Conservation (phyloP, 164 flowering plant genomes). For the Stephania cephalantha region DNA sequence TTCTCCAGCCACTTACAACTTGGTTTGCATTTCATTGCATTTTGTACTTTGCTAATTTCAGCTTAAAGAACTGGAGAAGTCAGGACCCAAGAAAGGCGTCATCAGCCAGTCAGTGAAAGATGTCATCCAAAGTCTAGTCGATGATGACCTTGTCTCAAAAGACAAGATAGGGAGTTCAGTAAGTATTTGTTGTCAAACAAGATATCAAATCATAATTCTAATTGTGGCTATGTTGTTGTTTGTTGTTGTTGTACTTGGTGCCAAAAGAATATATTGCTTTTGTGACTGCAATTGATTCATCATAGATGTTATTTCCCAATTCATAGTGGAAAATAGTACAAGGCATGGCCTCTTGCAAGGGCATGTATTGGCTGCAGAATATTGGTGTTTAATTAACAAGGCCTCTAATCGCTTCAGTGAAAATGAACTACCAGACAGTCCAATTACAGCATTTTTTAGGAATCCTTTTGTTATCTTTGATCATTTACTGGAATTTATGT, state of each 20-base stretch:
- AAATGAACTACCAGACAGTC: background rate
- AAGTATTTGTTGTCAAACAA: constrained; percentile 24
- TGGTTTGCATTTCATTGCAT: background rate
- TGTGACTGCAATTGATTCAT: background rate
- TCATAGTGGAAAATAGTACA: background rate
- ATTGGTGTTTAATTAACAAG: background rate
- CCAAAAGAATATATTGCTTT: background rate
- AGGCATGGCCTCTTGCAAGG: background rate
- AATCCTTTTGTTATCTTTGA: background rate
- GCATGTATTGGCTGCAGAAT: background rate
- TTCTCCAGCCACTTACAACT: background rate
- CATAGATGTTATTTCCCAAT: background rate
- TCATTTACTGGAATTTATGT: constrained; percentile 2
- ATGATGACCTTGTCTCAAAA: constrained; percentile 92
- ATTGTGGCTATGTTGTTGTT: too few species aligned
- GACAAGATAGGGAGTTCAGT: constrained; percentile 97
- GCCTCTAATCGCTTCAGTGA: background rate
- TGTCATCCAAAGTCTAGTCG: constrained; percentile 92
- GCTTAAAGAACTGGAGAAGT: constrained; percentile 97
- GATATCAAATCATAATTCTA: background rate
- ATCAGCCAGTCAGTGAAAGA: constrained; percentile 94
- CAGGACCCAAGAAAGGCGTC: constrained; percentile 93
- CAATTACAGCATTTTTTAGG: background rate
- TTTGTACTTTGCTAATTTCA: constrained; percentile 22
- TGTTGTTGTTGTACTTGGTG: too few species aligned